Evolutionary conservation across 495 filamentous ascomycete species (phyloP).

Genomic region (Xylaria bambusicola): DNA sequence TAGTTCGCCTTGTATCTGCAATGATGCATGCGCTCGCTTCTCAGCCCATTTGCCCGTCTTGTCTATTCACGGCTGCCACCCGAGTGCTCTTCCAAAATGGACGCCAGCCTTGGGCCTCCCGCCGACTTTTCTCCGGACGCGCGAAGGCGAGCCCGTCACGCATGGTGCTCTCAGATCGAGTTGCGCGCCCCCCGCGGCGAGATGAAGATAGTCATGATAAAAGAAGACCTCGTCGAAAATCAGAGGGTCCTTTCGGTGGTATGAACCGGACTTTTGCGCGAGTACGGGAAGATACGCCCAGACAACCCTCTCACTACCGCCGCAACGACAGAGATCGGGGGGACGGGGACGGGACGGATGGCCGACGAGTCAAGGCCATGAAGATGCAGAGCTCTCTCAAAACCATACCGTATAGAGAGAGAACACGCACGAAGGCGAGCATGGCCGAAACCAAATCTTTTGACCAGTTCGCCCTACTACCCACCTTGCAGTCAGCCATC

Average conservation of each 20-base stretch:
- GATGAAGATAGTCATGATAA: conserved; percentile 34
- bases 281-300: conserved; percentile 31
- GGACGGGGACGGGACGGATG: conserved; percentile 35
- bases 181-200: conserved; percentile 54
- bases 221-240: conserved; percentile 41
- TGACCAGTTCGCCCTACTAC: conserved; percentile 73
- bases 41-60: conserved; percentile 34
- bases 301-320: conserved; percentile 33
- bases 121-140: conserved; percentile 37
- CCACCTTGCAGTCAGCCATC: conserved; percentile 72
- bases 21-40: conserved; percentile 27
- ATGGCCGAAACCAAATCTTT: conserved; percentile 75
- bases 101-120: conserved; percentile 36
- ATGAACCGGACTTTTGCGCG: conserved; percentile 74
- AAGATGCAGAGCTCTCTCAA: conserved; percentile 89
- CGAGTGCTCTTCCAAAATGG: conserved; percentile 10
- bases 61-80: conserved; percentile 23
- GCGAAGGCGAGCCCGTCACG: conserved; percentile 60
- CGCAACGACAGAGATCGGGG: conserved; percentile 30
- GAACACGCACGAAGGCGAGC: conserved; percentile 66
- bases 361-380: conserved; percentile 68
- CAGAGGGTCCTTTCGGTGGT: conserved; percentile 66
- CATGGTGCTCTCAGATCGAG: conserved; percentile 77
- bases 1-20: neutral
- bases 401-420: conserved; percentile 70